Evolutionary conservation across 352 stramenopile species (phyloP).

Genomic region (Pilasporangium apinafurcum): DNA sequence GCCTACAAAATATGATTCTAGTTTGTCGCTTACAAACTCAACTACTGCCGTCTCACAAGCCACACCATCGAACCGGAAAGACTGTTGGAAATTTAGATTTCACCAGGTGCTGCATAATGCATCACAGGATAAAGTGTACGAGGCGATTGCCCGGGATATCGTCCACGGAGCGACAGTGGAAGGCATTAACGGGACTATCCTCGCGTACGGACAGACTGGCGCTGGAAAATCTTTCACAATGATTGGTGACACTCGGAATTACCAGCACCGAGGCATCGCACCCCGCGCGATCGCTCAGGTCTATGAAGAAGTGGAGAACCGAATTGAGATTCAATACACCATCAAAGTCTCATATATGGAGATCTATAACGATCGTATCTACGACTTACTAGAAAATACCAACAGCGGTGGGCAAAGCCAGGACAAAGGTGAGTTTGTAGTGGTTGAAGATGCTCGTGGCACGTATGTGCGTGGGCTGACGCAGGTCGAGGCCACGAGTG

Average conservation of each 20-base stretch:
- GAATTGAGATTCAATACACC: constrained; percentile 84
- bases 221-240: constrained; percentile 91
- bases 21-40: constrained; percentile 1
- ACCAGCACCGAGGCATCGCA: constrained; percentile 87
- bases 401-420: constrained; percentile 9
- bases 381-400: constrained; percentile 72
- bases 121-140: constrained; percentile 87
- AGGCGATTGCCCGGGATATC: constrained; percentile 84
- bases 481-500: constrained; percentile 62
- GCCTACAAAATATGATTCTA: constrained; percentile 17
- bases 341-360: constrained; percentile 93
- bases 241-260: constrained; percentile 89
- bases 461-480: constrained; percentile 87
- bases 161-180: constrained; percentile 84
- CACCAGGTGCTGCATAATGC: constrained; percentile 92
- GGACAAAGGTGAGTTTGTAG: constrained; percentile 62
- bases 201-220: constrained; percentile 87
- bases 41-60: constrained; percentile 2
- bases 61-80: constrained; percentile 66
- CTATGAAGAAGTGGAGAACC: constrained; percentile 86
- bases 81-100: constrained; percentile 88
- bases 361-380: constrained; percentile 95
- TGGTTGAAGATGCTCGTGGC: constrained; percentile 76
- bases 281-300: constrained; percentile 84
- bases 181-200: constrained; percentile 85